Base-by-base conservation (phyloP, 1,284 basidiomycete genomes). In the Gastroboletus turbinatus region DNA sequence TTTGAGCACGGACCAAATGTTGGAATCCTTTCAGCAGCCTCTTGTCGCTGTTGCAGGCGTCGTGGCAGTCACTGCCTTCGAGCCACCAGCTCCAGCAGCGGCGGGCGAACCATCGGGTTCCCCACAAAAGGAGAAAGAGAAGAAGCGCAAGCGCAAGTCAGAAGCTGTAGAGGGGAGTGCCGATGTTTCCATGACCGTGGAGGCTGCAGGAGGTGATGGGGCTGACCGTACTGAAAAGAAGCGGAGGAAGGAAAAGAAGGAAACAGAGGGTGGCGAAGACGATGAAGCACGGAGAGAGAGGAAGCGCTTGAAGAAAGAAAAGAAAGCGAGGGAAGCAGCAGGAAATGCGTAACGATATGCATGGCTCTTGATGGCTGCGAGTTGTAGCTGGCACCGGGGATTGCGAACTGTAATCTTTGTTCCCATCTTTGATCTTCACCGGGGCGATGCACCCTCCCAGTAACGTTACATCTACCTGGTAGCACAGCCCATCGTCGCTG, bases 101-200 rank as follows among this genome's bases (percentile, higher is more conserved):
- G 64, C 57, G 23, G 69, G 66, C 17, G 75, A 75, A 51, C 62
- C 77, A 55, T 80, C 78, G 63, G 33, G 38, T 23, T 75, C 82
- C 29, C 63, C 74, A 5, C 77, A 77, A 66, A 71, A 74, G 58
- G 74, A 81, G 58, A 84, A 87, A 68, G 85, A 88, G 68, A 91
- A 89, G 73, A 90, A 90, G 67, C 80, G 86, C 46, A 90, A 88
- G 68, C 82, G 84, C 38, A 87, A 88, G 67, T 85, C 85, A 14
- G 87, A 90, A 68, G 78, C 71, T 27, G 67, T 74, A 14, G 80
- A 78, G 47, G 68, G 58, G 4, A 75, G 74, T 39, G 69, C 67
- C 2, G 76, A 80, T 59, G 74, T 78, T 19, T 75, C 79, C 9
- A 77, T 80, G 71, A 70, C 65, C 0, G 71, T 67, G 17, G 71